Percentiles rank a stretch among this genome's conserved stretches.
These are phyloP conservation scores for Ceratocystis eucalypticola DNA, from an alignment of 2,329 filamentous ascomycete species.

Conservation along the genomic window DNA sequence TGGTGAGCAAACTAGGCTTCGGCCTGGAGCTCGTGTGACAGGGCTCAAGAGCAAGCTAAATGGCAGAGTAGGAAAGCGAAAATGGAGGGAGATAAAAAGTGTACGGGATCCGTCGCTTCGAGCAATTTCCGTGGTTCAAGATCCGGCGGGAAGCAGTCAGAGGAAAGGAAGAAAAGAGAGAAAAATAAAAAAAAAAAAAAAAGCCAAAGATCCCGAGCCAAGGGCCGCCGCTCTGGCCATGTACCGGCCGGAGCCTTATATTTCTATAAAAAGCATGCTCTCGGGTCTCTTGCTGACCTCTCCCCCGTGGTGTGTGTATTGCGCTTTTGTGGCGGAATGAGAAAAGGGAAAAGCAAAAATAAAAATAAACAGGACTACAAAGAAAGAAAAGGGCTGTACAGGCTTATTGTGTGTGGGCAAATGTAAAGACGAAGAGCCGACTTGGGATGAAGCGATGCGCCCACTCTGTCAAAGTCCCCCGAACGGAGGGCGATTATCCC, in stretches of 20 bases:
- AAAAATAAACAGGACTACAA: no score
- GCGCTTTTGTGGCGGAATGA: neutral
- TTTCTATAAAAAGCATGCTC: slow-evolving; percentile 3
- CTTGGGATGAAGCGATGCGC: no score
- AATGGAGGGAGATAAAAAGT: no score
- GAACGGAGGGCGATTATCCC: neutral
- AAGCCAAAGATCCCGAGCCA: neutral
- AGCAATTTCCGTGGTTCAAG: neutral
- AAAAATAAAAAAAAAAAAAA: neutral
- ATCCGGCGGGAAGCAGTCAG: neutral
- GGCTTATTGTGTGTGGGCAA: neutral
- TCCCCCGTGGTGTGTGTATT: neutral
- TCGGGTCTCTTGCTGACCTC: neutral
- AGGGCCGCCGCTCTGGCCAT: neutral
- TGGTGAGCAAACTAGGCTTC: neutral
- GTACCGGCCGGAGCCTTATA: neutral
- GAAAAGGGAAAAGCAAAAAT: neutral
- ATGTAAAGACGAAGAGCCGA: no score
- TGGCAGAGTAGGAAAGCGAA: no score
- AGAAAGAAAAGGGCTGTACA: neutral
- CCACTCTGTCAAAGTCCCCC: neutral
- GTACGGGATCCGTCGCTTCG: neutral
- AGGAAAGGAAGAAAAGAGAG: neutral
- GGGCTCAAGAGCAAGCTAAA: no score
- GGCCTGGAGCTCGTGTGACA: neutral